phyloP scores from a whole-genome alignment of 2,329 filamentous ascomycete species.

The Hypomyces rosellus region DNA sequence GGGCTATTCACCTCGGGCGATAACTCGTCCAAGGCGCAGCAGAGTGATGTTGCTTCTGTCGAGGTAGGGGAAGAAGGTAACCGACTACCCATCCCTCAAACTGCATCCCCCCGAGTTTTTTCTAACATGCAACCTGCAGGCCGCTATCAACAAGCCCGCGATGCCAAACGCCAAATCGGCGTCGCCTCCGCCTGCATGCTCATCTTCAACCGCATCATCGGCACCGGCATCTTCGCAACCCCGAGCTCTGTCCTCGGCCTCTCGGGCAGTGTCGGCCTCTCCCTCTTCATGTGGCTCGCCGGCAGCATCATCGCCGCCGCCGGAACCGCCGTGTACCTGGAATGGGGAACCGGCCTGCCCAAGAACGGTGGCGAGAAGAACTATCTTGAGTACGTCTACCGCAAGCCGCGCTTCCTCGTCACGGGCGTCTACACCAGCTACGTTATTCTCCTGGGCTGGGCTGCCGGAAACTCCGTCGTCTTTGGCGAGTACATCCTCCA shows the following conservation, averaged over 20 bases:
- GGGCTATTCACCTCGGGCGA: too few species aligned
- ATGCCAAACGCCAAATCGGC: conserved; percentile 50
- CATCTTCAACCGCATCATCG: conserved; percentile 61
- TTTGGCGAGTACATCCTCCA: conserved; percentile 66
- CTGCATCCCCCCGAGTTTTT: background rate
- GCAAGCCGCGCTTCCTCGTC: conserved; percentile 53
- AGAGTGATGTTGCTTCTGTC: too few species aligned
- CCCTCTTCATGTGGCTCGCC: conserved; percentile 57
- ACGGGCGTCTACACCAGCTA: conserved; percentile 57
- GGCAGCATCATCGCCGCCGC: conserved; percentile 56
- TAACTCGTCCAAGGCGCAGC: too few species aligned
- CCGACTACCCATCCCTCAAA: background rate
- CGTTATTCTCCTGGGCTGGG: conserved; percentile 58
- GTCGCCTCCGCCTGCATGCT: conserved; percentile 49
- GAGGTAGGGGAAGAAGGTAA: too few species aligned
- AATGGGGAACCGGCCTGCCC: conserved; percentile 60
- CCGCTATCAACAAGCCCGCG: conserved; percentile 33
- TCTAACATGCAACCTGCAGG: conserved; percentile 13
- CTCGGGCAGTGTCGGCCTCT: conserved; percentile 55
- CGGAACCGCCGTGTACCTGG: conserved; percentile 59
- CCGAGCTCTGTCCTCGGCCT: conserved; percentile 51
- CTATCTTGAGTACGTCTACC: conserved; percentile 60
- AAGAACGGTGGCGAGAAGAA: conserved; percentile 61
- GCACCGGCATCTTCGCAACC: conserved; percentile 61
- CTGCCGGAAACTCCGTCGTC: conserved; percentile 60